A percentile compares a stretch with the other conserved stretches of the same genome.
Evolutionary conservation across 1,139 yeast species (phyloP).

Genomic region (Lodderomyces theae): DNA sequence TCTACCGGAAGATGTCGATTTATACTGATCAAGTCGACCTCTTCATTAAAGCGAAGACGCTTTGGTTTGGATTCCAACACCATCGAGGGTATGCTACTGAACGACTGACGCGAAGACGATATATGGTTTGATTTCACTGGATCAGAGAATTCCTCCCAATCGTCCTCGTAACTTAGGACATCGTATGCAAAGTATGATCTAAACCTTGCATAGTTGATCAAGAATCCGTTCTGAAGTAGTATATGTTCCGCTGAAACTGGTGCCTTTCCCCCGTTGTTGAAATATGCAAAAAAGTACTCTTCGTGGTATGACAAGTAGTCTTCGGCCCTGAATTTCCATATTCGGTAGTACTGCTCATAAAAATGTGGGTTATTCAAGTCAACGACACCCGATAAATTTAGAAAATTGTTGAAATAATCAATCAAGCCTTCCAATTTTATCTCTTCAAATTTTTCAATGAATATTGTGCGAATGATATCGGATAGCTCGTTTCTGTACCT

Average conservation of each 20-base stretch:
- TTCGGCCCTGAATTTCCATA: constrained; percentile 15
- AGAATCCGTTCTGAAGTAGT: constrained; percentile 13
- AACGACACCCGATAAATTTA: constrained; percentile 4
- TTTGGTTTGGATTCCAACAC: constrained; percentile 11
- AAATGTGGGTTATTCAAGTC: constrained; percentile 11
- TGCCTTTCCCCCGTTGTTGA: constrained; percentile 9
- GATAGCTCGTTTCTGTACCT: constrained; percentile 12
- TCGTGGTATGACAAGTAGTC: constrained; percentile 16
- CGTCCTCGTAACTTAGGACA: constrained; percentile 11
- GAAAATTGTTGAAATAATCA: constrained; percentile 11
- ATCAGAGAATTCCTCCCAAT: constrained; percentile 12
- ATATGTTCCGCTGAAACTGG: constrained; percentile 5
- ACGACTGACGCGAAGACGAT: background rate
- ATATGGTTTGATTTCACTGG: no score
- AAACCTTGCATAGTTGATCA: constrained; percentile 13
- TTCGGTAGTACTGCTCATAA: constrained; percentile 14
- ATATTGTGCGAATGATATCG: constrained; percentile 17
- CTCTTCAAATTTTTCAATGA: constrained; percentile 21
- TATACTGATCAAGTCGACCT: constrained; percentile 13
- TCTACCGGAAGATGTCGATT: constrained; percentile 15
- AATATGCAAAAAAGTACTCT: constrained; percentile 16
- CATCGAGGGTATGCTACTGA: constrained; percentile 1
- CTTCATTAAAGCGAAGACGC: constrained; percentile 14
- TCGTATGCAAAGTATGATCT: constrained; percentile 13
- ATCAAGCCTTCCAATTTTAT: constrained; percentile 18